Base-by-base conservation (phyloP, 495 filamentous ascomycete species). In the Zalerion maritima region DNA sequence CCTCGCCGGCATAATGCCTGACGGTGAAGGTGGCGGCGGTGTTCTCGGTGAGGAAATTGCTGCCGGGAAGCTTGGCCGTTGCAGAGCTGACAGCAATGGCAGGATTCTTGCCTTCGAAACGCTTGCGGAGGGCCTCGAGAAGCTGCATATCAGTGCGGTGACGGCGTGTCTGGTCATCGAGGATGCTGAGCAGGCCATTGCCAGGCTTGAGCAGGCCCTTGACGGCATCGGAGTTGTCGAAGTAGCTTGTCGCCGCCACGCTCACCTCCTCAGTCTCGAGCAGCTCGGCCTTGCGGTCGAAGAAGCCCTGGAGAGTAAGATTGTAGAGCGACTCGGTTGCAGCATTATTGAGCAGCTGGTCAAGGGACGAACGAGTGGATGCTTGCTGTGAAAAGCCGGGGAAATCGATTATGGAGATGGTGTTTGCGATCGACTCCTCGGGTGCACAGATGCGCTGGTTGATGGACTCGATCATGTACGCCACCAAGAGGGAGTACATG, bases 201-300 rank as follows among this genome's bases (percentile, higher is more conserved):
- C 82, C 80, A 21, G 81, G 67, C 54, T 97, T 97, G 36, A 96
- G 55, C 18, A 97, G 55, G 0, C 81, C 87, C 34, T 78, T 81
- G 15, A 93, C 85, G 16, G 84, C 83, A 47, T 96, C 89, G 0
- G 78, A 80, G 54, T 96, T 97, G 54, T 97, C 89, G 32, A 93
- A 97, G 47, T 94, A 97, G 57, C 81, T 89, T 1, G 87, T 93
- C 1, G 84, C 76, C 3, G 86, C 69, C 5, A 97, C 82, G 9
- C 58, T 67, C 5, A 96, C 78, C 45, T 94, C 89, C 55, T 97
- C 89, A 12, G 75, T 79, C 42, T 97, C 86, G 28, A 96, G 58
- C 49, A 89, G 67, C 37, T 94, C 86, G 0, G 82, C 83, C 47
- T 83, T 89, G 31, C 73, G 73, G 41, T 93, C 86, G 46, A 96